These are phyloP conservation scores for Cenchrus americanus DNA, from an alignment of 176 grass and related monocot species.

Conservation along the genomic window DNA sequence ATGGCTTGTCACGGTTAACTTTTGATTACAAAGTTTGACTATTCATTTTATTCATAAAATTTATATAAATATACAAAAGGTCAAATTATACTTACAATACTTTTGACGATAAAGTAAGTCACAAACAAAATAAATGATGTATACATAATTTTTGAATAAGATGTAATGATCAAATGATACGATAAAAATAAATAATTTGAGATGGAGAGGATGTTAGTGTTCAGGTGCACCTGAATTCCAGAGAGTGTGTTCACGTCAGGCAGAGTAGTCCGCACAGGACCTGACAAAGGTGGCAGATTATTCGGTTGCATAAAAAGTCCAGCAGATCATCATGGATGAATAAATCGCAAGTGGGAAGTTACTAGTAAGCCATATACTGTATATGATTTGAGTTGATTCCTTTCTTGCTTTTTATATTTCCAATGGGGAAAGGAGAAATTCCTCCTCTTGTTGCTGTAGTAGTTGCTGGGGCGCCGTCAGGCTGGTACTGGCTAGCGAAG, in stretches of 20 bases:
- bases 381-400: not conserved
- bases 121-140: too few relatives aligned
- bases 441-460: not conserved
- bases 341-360: not conserved
- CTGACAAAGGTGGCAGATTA: not conserved
- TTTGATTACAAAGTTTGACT: too few relatives aligned
- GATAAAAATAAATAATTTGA: too few relatives aligned
- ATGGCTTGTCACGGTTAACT: too few relatives aligned
- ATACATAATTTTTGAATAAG: too few relatives aligned
- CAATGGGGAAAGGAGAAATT: not conserved
- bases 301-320: not conserved
- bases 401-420: not conserved
- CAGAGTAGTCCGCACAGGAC: not conserved
- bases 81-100: too few relatives aligned
- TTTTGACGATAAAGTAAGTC: too few relatives aligned
- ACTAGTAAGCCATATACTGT: not conserved
- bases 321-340: not conserved
- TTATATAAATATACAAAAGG: too few relatives aligned
- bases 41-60: too few relatives aligned
- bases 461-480: constrained; percentile 3
- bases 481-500: not conserved
- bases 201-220: not conserved
- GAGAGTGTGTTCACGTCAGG: not conserved
- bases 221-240: not conserved
- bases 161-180: too few relatives aligned